Conservation (phyloP, 768 basidiomycete species). For the Lactifluus volemus region DNA sequence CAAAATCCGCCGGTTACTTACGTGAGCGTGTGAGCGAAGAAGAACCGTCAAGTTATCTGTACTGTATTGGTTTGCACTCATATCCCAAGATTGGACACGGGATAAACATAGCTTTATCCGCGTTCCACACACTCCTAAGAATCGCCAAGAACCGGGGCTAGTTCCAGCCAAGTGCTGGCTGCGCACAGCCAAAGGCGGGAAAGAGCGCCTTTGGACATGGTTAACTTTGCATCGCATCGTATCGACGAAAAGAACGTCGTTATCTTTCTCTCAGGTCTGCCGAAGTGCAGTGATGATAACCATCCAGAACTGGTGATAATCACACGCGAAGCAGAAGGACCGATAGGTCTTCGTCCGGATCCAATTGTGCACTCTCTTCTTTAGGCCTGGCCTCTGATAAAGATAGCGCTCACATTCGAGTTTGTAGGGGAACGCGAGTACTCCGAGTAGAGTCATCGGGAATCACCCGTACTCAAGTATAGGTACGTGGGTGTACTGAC, state of each 20-base stretch:
- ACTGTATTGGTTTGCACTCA: neutral
- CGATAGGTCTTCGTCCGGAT: neutral
- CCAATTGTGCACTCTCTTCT: neutral
- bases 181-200: too few relatives aligned
- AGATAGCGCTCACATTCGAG: neutral
- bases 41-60: neutral
- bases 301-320: neutral
- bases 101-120: neutral
- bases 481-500: neutral
- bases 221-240: neutral
- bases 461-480: neutral
- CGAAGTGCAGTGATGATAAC: neutral
- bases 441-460: neutral
- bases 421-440: neutral
- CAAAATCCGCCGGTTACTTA: neutral
- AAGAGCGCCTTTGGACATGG: neutral
- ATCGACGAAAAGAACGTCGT: neutral
- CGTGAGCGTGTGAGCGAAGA: neutral
- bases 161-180: neutral
- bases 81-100: neutral
- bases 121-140: neutral
- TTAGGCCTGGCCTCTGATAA: neutral
- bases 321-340: neutral
- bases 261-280: neutral
- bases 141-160: neutral